Base-by-base conservation (phyloP, 1,139 yeast genomes). In the Yamadazyma aaseri region DNA sequence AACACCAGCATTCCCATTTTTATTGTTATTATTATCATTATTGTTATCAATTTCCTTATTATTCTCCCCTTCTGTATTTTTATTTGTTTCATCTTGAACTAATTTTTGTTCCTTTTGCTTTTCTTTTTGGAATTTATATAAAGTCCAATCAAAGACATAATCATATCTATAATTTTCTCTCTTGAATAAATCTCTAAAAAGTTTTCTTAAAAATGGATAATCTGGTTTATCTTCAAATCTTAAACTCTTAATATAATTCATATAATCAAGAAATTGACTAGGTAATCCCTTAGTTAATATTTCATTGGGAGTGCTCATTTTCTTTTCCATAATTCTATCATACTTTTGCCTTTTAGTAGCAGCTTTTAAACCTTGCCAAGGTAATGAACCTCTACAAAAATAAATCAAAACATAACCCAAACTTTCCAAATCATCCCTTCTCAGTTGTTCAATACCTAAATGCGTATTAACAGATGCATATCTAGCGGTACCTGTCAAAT, bases 311-410 rank as follows among this genome's bases (percentile, higher is more conserved):
- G 96, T 87, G 32, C 95, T 81, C 82, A 92, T 82, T 63, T 92
- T 92, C 73, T 87, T 87, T 59, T 92, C 97, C 87, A 90, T 83
- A 54, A 92, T 92, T 44, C 97, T 77, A 62, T 90, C 97, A 63
- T 92, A 92, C 65, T 92, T 92, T 61, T 92, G 97, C 63, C 95
- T 83, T 69, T 92, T 92, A 12, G 97, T 89, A 29, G 92, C 95
- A 21, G 98, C 98, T 60, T 89, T 89, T 52, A 92, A 77, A 10
- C 98, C 98, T 66, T 92, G 98, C 98, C 98, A 92, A 35, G 98
- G 98, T 55, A 92, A 72, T 15, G 94, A 86, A 26, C 98, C 98
- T 44, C 96, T 79, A 60, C 95, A 81, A 59, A 92, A 92, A 65
- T 92, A 92, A 52, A 92, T 87, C 55, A 92, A 78, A 28, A 92